Evolutionary conservation across 164 flowering plant species (phyloP), one percentile per base, ranked within the genome.

Genomic region (Aristolochia fimbriata): DNA sequence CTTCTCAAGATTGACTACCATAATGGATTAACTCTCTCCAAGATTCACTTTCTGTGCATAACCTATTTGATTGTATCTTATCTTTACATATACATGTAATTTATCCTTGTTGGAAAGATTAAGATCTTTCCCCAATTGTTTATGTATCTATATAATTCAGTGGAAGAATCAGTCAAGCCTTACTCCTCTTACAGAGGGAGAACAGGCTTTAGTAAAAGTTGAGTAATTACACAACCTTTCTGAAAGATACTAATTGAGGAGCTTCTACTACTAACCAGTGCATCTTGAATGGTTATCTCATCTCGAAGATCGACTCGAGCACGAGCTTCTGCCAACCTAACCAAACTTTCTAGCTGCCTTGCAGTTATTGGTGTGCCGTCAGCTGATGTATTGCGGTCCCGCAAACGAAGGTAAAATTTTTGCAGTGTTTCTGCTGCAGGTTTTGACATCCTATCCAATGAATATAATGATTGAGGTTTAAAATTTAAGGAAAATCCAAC

Each of bases 321-420:
- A 55, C 99, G 85, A 72, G 99, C 99, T 80, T 88, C 83, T 59
- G 91, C 97, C 57, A 94, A 79, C 77, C 99, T 78, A 51, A 94
- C 95, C 61, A 94, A 70, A 74, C 99, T 94, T 70, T 94, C 97
- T 47, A 91, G 83, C 66, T 94, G 99, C 75, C 99, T 81, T 41
- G 96, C 99, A 50, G 99, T 94, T 76, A 91, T 91, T 51, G 99
- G 99, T 62, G 96, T 94, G 51, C 96, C 70, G 79, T 94, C 97
- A 57, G 88, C 93, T 25, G 97, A 80, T 48, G 85, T 91, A 71
- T 73, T 83, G 65, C 68, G 90, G 73, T 87, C 91, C 76, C 99
- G 78, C 55, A 94, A 70, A 60, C 57, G 64, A 46, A 94, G 78
- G 72, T 88, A 91, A 65, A 94, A 94, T 71, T 91, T 84, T 75